Base-by-base conservation (phyloP, 2,329 filamentous ascomycete genomes). In the Sarocladium strictum region DNA sequence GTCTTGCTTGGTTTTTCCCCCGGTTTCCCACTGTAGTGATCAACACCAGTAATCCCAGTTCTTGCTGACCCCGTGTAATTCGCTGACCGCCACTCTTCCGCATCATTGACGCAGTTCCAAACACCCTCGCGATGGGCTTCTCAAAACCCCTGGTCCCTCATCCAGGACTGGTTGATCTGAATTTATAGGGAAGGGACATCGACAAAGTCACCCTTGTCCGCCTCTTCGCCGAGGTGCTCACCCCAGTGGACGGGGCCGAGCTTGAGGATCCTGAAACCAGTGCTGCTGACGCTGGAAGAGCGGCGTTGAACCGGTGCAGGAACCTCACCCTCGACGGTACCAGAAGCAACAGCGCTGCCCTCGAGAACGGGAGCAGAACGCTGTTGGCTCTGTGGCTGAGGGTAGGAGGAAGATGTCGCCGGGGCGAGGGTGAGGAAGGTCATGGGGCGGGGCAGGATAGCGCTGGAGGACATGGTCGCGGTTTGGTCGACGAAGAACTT, bases 191-290 rank as follows among this genome's bases (percentile, higher is more conserved):
- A 65, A 29, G 69, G 69, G 38, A 76, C 68, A 62, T 79, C 75
- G 67, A 77, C 68, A 66, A 72, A 84, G 72, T 85, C 81, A 45
- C 71, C 74, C 71, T 80, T 76, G 72, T 80, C 72, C 5, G 27
- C 29, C 27, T 51, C 47, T 54, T 78, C 79, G 58, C 74, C 80
- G 21, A 71, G 70, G 67, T 82, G 78, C 73, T 80, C 81, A 60
- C 83, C 83, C 69, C 75, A 84, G 76, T 85, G 80, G 56, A 85
- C 81, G 32, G 82, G 82, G 23, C 80, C 79, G 56, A 86, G 79
- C 74, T 84, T 85, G 61, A 86, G 76, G 67, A 86, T 79, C 56
- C 76, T 74, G 60, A 72, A 69, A 58, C 72, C 66, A 55, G 60
- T 63, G 61, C 55, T 58, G 63, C 68, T 74, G 62, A 64, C 68